phyloP scores from a whole-genome alignment of 23 red algal genomes.

The Pyropia haitanensis region DNA sequence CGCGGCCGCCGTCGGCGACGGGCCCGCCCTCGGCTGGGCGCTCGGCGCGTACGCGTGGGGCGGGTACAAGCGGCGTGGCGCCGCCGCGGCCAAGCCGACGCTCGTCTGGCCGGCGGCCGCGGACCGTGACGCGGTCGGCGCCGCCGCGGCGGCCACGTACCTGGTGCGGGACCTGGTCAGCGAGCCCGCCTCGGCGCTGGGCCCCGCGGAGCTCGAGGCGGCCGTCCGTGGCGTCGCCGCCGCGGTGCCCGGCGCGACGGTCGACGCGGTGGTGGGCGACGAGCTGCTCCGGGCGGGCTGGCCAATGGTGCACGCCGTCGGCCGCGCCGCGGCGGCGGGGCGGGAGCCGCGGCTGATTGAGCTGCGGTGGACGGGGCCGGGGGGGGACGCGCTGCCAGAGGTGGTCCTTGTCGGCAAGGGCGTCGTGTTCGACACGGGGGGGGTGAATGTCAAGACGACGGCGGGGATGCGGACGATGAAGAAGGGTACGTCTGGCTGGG shows the following conservation, averaged over 20 bases:
- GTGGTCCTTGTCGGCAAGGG: constrained; percentile 91
- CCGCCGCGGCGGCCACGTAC: constrained; percentile 47
- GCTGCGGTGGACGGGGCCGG: constrained; percentile 37
- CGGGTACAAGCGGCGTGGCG: constrained; percentile 14
- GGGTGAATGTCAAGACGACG: constrained; percentile 79
- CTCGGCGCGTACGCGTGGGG: constrained; percentile 25
- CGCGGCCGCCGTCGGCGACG: neutral
- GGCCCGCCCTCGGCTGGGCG: constrained; percentile 38
- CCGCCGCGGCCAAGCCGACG: neutral
- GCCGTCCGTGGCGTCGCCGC: constrained; percentile 48
- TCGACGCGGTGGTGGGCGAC: constrained; percentile 49
- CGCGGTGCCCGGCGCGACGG: constrained; percentile 24
- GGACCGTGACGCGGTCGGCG: constrained; percentile 43
- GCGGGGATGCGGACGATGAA: constrained; percentile 89
- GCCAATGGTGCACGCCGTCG: constrained; percentile 89
- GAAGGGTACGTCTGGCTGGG: constrained; percentile 20
- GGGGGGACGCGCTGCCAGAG: neutral
- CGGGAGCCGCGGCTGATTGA: constrained; percentile 69
- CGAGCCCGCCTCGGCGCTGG: constrained; percentile 80
- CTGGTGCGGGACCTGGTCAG: constrained; percentile 89
- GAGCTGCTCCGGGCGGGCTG: constrained; percentile 57
- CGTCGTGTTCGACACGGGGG: constrained; percentile 87
- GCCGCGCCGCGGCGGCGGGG: constrained; percentile 54
- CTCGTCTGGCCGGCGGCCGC: constrained; percentile 5
- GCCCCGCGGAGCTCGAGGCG: constrained; percentile 64